These are phyloP conservation scores for Penicillium sp. DNA, from an alignment of 2,329 filamentous ascomycete genomes.

Conservation along the genomic window DNA sequence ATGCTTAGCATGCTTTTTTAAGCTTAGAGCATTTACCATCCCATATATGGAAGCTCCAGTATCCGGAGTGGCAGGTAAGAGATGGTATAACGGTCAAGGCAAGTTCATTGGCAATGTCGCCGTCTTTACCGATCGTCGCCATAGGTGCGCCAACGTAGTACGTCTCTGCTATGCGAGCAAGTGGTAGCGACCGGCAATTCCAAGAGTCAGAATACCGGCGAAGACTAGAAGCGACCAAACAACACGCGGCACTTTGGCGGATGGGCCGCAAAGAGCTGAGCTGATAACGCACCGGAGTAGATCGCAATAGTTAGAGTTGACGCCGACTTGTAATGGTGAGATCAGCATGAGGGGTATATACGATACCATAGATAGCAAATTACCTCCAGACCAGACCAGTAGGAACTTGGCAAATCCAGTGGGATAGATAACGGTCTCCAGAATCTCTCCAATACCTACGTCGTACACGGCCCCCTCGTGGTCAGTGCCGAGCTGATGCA, in stretches of 20 bases:
- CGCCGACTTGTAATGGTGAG: constrained; percentile 13
- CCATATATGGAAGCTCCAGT: constrained; percentile 47
- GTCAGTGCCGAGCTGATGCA: constrained; percentile 16
- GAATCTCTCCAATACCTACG: constrained; percentile 20
- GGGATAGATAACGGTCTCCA: constrained; percentile 20
- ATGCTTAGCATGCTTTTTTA: neutral
- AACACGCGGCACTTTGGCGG: constrained; percentile 47
- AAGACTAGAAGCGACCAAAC: constrained; percentile 49
- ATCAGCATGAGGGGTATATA: constrained; percentile 1
- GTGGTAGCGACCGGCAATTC: constrained; percentile 41
- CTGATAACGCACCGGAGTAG: constrained; percentile 35
- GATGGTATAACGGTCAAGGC: constrained; percentile 47
- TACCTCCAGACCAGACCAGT: constrained; percentile 36
- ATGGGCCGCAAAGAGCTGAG: constrained; percentile 43
- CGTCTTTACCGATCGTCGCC: constrained; percentile 42
- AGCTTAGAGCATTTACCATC: constrained; percentile 28
- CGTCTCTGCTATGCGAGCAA: constrained; percentile 53
- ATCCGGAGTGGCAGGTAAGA: constrained; percentile 48
- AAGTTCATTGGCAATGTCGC: constrained; percentile 52
- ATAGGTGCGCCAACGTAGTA: constrained; percentile 51
- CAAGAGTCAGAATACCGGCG: constrained; percentile 45
- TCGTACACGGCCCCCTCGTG: constrained; percentile 17
- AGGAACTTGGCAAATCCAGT: constrained; percentile 29
- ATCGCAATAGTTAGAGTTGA: constrained; percentile 45
- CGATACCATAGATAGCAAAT: neutral